Conservation (phyloP, 2,329 filamentous ascomycete species). For the Alternaria hordeiaustralica region DNA sequence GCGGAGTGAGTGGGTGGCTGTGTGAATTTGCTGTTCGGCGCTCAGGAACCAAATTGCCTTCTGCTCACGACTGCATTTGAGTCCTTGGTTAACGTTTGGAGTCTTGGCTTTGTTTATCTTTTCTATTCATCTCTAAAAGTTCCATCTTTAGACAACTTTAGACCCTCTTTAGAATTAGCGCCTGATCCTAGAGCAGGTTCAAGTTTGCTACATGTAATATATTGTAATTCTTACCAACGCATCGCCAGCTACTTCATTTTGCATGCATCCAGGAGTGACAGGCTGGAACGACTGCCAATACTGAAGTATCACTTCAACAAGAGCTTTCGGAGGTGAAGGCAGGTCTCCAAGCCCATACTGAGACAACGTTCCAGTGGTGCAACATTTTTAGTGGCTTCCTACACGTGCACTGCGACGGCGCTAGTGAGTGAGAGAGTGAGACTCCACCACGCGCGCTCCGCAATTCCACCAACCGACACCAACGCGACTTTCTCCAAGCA, state of each 20-base stretch:
- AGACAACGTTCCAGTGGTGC: too few species aligned
- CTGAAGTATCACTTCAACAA: too few species aligned
- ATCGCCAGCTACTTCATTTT: too few species aligned
- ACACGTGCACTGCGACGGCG: background rate
- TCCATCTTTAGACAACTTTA: background rate
- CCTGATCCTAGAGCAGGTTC: background rate
- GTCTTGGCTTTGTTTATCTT: background rate
- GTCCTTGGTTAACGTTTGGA: background rate
- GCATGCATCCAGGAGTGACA: too few species aligned
- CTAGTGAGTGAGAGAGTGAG: background rate
- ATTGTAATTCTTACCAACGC: background rate
- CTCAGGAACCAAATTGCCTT: background rate
- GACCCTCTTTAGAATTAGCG: background rate
- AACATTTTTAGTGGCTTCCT: background rate
- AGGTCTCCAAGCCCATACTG: background rate
- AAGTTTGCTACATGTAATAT: background rate
- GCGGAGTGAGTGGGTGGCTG: conserved; percentile 31
- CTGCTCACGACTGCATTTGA: background rate
- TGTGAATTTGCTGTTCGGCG: accelerated
- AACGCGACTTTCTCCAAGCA: background rate
- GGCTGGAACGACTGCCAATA: too few species aligned
- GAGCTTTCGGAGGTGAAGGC: background rate
- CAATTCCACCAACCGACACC: background rate
- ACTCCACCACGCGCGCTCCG: background rate
- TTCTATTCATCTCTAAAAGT: background rate